Evolutionary conservation across 1,284 basidiomycete genomes (phyloP), one percentile per base, ranked within the genome.

Genomic region (Fomitopsis pinicola): DNA sequence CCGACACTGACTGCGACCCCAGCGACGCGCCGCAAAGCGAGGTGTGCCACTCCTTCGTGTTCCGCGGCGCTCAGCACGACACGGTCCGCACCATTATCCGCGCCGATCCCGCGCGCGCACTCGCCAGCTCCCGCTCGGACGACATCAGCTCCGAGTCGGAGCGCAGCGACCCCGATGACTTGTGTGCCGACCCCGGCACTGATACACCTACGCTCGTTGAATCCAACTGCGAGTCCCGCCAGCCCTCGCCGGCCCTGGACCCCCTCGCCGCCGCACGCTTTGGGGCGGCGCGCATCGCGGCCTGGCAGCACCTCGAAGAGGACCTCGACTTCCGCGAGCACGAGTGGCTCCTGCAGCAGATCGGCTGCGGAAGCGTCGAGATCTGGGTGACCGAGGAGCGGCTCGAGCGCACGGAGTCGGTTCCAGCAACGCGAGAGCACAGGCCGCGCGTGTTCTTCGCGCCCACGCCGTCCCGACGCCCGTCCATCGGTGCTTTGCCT

Each of bases 321-420:
- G 62, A 63, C 26, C 35, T 63, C 7, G 59, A 55, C 19, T 63
- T 44, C 42, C 52, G 59, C 19, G 62, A 59, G 45, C 57, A 61
- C 54, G 56, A 60, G 48, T 63, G 58, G 57, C 42, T 57, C 48
- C 35, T 61, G 2, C 59, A 63, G 52, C 56, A 63, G 35, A 42
- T 50, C 15, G 62, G 62, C 9, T 54, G 52, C n/a, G 59, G 59
- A 5, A 38, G 55, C 22, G 42, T 61, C 22, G 59, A 63, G 54
- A 57, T 63, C 10, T 58, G 50, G 52, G 62, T 63, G 30, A 52
- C 53, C 7, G 58, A 55, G 38, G 59, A 63, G 45, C 36, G 22
- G 8, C 6, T 26, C 6, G 42, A 33, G 28, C 15, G 22, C n/a
- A 55, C 26, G 38, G 42, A 33, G 26, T 15, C 5, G 12, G 38